Evolutionary conservation across 2,329 filamentous ascomycete species (phyloP).

Genomic region (Graphilbum fragrans): DNA sequence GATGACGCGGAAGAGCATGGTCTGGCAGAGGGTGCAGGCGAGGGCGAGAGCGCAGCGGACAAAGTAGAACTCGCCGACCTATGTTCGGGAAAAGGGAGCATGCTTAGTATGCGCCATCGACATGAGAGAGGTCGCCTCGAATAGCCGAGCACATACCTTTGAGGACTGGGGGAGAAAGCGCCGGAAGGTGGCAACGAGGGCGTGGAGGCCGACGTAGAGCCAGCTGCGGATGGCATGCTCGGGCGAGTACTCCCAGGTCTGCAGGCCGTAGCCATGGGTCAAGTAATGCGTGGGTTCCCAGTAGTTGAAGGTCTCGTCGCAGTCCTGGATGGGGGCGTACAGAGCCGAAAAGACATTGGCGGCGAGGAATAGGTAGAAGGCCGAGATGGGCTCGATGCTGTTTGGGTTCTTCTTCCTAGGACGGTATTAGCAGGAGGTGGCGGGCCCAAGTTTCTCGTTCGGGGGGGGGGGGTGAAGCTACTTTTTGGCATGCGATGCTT

Average conservation of each 20-base stretch:
- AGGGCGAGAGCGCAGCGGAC: slow-evolving; percentile 66
- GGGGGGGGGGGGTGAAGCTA: slow-evolving; percentile 12
- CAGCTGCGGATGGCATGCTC: slow-evolving; percentile 92
- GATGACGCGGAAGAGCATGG: slow-evolving; percentile 66
- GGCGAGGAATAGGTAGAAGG: slow-evolving; percentile 68
- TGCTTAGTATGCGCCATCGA: no score
- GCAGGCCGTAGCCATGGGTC: slow-evolving; percentile 79
- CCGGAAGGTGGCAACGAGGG: slow-evolving; percentile 54
- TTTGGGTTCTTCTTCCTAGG: slow-evolving; percentile 38
- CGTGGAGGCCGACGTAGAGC: slow-evolving; percentile 77
- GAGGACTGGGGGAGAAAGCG: slow-evolving; percentile 49
- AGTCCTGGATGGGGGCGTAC: slow-evolving; percentile 89
- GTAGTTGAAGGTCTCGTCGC: slow-evolving; percentile 98
- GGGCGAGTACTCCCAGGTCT: slow-evolving; percentile 98
- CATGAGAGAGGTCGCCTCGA: no score
- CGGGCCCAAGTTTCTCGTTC: no score
- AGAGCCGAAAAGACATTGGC: slow-evolving; percentile 66
- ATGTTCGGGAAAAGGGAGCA: no score
- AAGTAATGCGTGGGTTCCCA: slow-evolving; percentile 97
- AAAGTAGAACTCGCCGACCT: slow-evolving; percentile 73
- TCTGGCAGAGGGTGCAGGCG: slow-evolving; percentile 70
- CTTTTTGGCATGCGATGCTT: slow-evolving; percentile 38
- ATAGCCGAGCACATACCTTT: slow-evolving; percentile 48
- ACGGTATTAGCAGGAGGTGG: slow-evolving; percentile 1
- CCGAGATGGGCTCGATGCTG: slow-evolving; percentile 57